A percentile compares a stretch with the other conserved stretches of the same genome.
Evolutionary conservation across 306 rosid genomes (phyloP).

Genomic region (Quercus bicolor): DNA sequence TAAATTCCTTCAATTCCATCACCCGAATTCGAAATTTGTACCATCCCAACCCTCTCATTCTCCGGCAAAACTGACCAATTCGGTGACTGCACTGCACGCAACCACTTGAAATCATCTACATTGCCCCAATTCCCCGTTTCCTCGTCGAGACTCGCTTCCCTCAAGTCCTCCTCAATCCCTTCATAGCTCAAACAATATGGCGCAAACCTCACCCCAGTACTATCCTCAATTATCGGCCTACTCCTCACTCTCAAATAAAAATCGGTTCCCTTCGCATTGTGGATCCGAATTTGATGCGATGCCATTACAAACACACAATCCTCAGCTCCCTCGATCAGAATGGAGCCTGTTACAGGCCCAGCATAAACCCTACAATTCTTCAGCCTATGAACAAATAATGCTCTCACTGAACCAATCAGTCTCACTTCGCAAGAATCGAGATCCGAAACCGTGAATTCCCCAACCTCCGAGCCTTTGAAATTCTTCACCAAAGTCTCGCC

Average conservation of each 20-base stretch:
- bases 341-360: conserved; percentile 65
- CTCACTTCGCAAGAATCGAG: conserved; percentile 86
- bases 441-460: conserved; percentile 74
- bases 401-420: conserved; percentile 59
- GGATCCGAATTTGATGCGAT: conserved; percentile 89
- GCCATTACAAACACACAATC: conserved; percentile 61
- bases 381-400: conserved; percentile 64
- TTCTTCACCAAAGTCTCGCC: conserved; percentile 44
- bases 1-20: conserved; percentile 27
- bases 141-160: conserved; percentile 42
- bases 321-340: conserved; percentile 71
- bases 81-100: conserved; percentile 71
- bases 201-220: conserved; percentile 58
- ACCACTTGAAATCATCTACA: conserved; percentile 89
- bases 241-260: conserved; percentile 88
- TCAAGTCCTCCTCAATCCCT: conserved; percentile 70
- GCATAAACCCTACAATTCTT: conserved; percentile 57
- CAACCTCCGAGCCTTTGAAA: conserved; percentile 51
- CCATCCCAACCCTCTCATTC: conserved; percentile 51
- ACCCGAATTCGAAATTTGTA: conserved; percentile 31
- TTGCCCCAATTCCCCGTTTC: conserved; percentile 81
- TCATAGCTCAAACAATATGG: conserved; percentile 68
- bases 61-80: conserved; percentile 78
- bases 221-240: conserved; percentile 80
- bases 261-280: conserved; percentile 52